Evolutionary conservation across 78 protist genomes (phyloP), one percentile per base, ranked within the genome.

Genomic region (Guillardia theta): DNA sequence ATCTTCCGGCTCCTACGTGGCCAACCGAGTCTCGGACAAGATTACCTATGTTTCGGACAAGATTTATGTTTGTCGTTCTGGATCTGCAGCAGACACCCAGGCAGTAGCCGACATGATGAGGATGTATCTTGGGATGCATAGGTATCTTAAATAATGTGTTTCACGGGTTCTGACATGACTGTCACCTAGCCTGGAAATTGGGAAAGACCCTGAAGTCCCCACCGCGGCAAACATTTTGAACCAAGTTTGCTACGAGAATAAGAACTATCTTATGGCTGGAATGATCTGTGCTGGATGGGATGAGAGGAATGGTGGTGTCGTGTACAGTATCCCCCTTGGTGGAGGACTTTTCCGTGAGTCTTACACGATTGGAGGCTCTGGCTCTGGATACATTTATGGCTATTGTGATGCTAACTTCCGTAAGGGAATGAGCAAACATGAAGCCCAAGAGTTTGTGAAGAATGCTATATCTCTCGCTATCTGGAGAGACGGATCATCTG

Each of bases 21-120:
- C 98, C 62, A 98, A 98, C 96, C 94, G 99, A 30, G 99, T 97
- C 21, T 96, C 99, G 8, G 97, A 98, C 95, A 99, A 99, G 97
- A 92, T 98, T 88, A 97, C 99, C 4, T 80, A 43, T 22, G 93
- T 99, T 30, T 87, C 94, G 39, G 99, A 98, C 90, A 88, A 88
- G 41, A 33, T 70, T 24, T 64, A 37, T 46, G 21, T 12, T 88
- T 96, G 98, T 95, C 97, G 99, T 53, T 98, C 99, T 15, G 99
- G 99, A 87, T 97, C 99, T 0, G 99, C 99, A 1, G 99, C 99
- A 9, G 99, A 99, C 95, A 98, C 99, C 15, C 99, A 98, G 96
- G 98, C 98, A 10, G 54, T 98, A 8, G 95, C 98, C 62, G 99
- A 98, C 88, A 76, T 93, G 46, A 98, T 97, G 43, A 43, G 94